phyloP scores from a whole-genome alignment of 352 stramenopile genomes.

The Globisporangium viniferum region DNA sequence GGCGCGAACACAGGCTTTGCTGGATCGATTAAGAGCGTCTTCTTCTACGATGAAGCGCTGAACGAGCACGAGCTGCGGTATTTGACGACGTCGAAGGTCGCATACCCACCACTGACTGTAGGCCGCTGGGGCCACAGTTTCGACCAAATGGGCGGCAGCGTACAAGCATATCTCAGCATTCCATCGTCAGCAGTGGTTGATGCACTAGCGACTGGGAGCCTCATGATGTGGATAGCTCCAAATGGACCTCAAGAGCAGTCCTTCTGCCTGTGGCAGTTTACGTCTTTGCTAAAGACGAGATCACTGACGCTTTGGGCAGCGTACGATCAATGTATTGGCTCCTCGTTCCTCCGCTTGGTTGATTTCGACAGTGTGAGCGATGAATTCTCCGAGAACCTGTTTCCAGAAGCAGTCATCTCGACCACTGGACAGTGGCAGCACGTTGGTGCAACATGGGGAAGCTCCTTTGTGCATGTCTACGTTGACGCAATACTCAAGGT shows the following conservation, averaged over 20 bases:
- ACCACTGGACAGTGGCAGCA: constrained; percentile 13
- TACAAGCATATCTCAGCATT: constrained; percentile 17
- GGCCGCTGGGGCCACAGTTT: constrained; percentile 31
- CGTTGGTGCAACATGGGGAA: constrained; percentile 8
- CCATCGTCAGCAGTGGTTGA: neutral
- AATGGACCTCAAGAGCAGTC: neutral
- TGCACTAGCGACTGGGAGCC: constrained; percentile 1
- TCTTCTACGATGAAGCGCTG: constrained; percentile 41
- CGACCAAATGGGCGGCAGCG: constrained; percentile 6
- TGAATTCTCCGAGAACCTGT: neutral
- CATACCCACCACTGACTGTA: constrained; percentile 11
- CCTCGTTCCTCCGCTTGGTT: constrained; percentile 6
- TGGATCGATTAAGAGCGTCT: constrained; percentile 36
- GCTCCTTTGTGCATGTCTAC: neutral
- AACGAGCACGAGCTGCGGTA: constrained; percentile 34
- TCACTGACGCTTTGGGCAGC: constrained; percentile 16
- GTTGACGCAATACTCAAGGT: constrained; percentile 8
- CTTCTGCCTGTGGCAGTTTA: constrained; percentile 21
- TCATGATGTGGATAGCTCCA: constrained; percentile 18
- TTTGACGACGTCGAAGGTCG: constrained; percentile 28
- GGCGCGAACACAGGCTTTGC: constrained; percentile 26
- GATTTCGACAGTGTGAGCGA: neutral
- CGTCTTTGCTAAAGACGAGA: neutral
- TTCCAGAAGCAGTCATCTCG: neutral
- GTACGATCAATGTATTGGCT: constrained; percentile 2